Evolutionary conservation across 345 rosid species (phyloP), one percentile per base, ranked within the genome.

Genomic region (Syzygium oleosum): DNA sequence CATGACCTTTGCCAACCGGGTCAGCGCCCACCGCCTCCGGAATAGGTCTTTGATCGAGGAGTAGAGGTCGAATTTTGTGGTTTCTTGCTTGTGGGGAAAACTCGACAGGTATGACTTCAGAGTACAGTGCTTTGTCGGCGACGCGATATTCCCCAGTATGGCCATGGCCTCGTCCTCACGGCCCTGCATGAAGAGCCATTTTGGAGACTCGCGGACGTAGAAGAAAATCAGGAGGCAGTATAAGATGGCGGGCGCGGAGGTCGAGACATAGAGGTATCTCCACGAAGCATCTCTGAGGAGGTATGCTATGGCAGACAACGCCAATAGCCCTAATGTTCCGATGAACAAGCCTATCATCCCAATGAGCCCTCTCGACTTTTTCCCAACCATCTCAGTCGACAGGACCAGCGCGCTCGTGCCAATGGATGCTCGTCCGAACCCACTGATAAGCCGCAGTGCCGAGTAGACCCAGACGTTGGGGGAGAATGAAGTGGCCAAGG

Each of bases 161-260:
- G 87, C 79, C 54, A 89, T 59, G 41, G 94, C 95, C 86, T 94
- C 94, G 46, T 52, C 84, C 17, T 90, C 84, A 7, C 90, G 89
- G 5, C 93, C 94, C 49, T 87, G 91, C 88, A 93, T 56, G 84
- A 91, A 83, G 78, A 95, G 94, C 96, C 95, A 95, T 38, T 95
- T 87, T 3, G 95, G 95, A 0, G 96, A 95, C 80, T 94, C 95
- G 4, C 87, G 83, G 14, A 92, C 89, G 16, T 90, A 90, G 63
- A 92, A 54, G 55, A 86, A 85, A 25, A 90, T 89, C 65, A 93
- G 7, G 12, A 90, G 9, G 85, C 88, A 88, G n/a, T 93, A 94
- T 8, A 90, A 14, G 12, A 90, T 65, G n/a, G 92, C 85, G 1
- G 93, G 94, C 7, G 88, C 41, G 3, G 96, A 92, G 27, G 90